Evolutionary conservation across 495 filamentous ascomycete genomes (phyloP).

Genomic region (Penicillium canescens): DNA sequence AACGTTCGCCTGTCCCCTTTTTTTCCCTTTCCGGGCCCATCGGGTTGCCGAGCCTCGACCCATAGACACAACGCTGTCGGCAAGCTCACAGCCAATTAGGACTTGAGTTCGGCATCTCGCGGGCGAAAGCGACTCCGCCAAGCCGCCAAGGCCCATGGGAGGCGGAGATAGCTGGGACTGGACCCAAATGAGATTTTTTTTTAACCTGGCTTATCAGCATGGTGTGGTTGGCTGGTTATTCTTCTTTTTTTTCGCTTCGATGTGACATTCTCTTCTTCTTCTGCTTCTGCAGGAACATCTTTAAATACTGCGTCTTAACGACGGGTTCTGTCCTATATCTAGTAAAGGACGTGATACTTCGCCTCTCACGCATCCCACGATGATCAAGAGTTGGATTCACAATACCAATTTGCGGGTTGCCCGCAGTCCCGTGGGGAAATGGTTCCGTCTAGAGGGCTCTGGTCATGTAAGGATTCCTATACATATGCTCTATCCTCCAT

Average conservation of each 20-base stretch:
- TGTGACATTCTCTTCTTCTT: not conserved
- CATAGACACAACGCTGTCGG: conserved; percentile 16
- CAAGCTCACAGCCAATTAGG: conserved; percentile 14
- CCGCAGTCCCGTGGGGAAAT: conserved; percentile 61
- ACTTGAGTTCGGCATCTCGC: not conserved
- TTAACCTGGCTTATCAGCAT: conserved; percentile 19
- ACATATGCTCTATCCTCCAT: not conserved
- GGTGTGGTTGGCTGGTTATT: conserved; percentile 21
- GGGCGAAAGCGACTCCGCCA: conserved; percentile 10
- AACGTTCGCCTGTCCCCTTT: not conserved
- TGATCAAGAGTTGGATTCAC: conserved; percentile 51
- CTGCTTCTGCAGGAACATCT: conserved; percentile 5
- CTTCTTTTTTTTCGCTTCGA: conserved; percentile 8
- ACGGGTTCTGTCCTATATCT: not conserved
- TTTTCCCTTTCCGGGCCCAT: conserved; percentile 13
- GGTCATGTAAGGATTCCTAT: conserved; percentile 60
- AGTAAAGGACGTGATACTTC: conserved; percentile 9
- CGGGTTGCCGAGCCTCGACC: conserved; percentile 15
- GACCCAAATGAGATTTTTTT: conserved; percentile 12
- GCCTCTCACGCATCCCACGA: conserved; percentile 9
- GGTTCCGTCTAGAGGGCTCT: conserved; percentile 72
- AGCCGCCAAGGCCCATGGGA: conserved; percentile 22
- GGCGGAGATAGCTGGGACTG: conserved; percentile 11
- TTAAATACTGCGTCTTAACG: conserved; percentile 10
- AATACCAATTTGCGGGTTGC: conserved; percentile 56